These are phyloP conservation scores for Helianthus tuberosus DNA, from an alignment of 129 eudicot genomes.

Conservation along the genomic window DNA sequence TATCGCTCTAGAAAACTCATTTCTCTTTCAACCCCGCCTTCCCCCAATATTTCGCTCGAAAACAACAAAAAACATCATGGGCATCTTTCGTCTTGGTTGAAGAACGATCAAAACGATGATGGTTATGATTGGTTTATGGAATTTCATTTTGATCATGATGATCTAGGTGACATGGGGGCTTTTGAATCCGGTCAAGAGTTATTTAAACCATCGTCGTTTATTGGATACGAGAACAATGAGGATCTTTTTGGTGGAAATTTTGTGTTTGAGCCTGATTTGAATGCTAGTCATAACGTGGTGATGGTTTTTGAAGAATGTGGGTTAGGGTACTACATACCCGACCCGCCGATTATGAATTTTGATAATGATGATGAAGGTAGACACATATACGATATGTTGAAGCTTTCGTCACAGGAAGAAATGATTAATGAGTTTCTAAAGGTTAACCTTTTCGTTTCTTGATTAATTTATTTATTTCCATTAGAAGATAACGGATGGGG, in stretches of 20 bases:
- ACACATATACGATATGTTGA: conserved; percentile 26
- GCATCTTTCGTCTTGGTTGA: conserved; percentile 10
- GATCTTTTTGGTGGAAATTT: conserved; percentile 37
- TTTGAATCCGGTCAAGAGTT: conserved; percentile 24
- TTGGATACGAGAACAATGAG: conserved; percentile 19
- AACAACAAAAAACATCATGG: conserved; percentile 12
- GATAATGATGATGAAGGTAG: conserved; percentile 22
- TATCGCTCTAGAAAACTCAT: conserved; percentile 29
- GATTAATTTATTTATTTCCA: conserved; percentile 4
- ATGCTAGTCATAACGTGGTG: conserved; percentile 26
- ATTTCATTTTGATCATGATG: conserved; percentile 18
- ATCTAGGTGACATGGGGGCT: conserved; percentile 11
- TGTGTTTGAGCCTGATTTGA: conserved; percentile 40
- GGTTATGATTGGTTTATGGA: conserved; percentile 23
- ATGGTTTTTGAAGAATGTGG: conserved; percentile 34
- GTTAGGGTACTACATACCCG: conserved; percentile 23
- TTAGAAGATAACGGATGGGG: conserved; percentile 1
- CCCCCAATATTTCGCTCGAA: not conserved
- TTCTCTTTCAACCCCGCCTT: conserved; percentile 10
- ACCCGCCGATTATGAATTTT: conserved; percentile 25
- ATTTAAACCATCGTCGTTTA: not conserved
- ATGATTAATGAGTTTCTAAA: conserved; percentile 50
- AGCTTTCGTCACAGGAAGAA: conserved; percentile 54
- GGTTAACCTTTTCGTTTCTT: conserved; percentile 39
- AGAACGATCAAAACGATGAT: conserved; percentile 13